These are phyloP conservation scores for Hibiscus mutabilis DNA, from an alignment of 345 rosid genomes.

Conservation along the genomic window DNA sequence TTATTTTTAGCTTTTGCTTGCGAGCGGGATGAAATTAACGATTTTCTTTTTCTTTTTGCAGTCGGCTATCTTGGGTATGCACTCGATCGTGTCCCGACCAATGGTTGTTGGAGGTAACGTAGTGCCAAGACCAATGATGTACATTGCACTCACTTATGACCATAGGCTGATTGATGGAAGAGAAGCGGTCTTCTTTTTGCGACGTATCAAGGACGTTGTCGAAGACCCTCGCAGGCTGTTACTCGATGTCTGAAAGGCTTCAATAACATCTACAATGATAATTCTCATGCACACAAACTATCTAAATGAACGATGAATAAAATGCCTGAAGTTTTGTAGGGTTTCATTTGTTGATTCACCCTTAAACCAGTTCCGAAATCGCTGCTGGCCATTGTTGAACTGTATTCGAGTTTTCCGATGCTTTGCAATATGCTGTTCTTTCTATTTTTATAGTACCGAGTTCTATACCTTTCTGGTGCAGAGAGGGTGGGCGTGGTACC, in stretches of 20 bases:
- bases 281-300: not conserved
- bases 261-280: not conserved
- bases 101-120: slow-evolving; percentile 73
- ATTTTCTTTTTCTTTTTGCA: too few species aligned
- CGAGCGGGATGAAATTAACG: too few species aligned
- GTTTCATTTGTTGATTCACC: slow-evolving; percentile 15
- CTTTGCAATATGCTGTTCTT: not conserved
- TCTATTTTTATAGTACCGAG: not conserved
- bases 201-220: slow-evolving; percentile 79
- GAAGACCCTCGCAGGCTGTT: slow-evolving; percentile 86
- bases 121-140: slow-evolving; percentile 88
- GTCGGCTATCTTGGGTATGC: slow-evolving; percentile 94
- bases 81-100: slow-evolving; percentile 74
- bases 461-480: not conserved
- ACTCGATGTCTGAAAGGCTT: slow-evolving; percentile 50
- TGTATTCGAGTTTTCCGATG: not conserved
- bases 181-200: slow-evolving; percentile 86
- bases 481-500: not conserved
- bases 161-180: slow-evolving; percentile 88
- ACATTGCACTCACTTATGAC: slow-evolving; percentile 75
- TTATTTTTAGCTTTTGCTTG: too few species aligned
- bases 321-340: slow-evolving; percentile 27
- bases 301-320: slow-evolving; percentile 11
- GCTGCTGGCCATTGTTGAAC: slow-evolving; percentile 29
- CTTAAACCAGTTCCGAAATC: slow-evolving; percentile 10